Evolutionary conservation across 2,329 filamentous ascomycete genomes (phyloP), one percentile per base, ranked within the genome.

Genomic region (Exophiala lecanii-corni): DNA sequence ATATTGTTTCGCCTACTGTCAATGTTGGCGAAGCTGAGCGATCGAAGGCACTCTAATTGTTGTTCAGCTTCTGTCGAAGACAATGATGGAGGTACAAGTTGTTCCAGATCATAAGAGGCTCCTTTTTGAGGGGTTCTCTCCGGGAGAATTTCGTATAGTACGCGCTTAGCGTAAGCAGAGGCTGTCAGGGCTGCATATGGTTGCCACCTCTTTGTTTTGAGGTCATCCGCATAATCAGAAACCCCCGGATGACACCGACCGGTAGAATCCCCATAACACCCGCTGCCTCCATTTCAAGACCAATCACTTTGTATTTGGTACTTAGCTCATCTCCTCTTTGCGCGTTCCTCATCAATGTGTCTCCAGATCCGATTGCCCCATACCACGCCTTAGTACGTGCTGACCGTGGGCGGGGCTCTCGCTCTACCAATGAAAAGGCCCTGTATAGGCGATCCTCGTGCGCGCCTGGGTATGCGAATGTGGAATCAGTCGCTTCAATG

Each of bases 361-460:
- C 53, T 3, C 57, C 59, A 2, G 56, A 62, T 2, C 51, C 58
- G 21, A 62, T 59, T 2, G 51, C 41, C 1, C 59, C 58, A 35
- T 59, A 57, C 39, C n/a, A n/a, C n/a, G n/a, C n/a, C n/a, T n/a
- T n/a, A n/a, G n/a, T n/a, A n/a, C n/a, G n/a, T n/a, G n/a, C n/a
- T n/a, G n/a, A n/a, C n/a, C n/a, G n/a, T n/a, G n/a, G n/a, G n/a
- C n/a, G n/a, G n/a, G n/a, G n/a, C n/a, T n/a, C n/a, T n/a, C n/a
- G n/a, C n/a, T n/a, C n/a, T n/a, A n/a, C n/a, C n/a, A n/a, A n/a
- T n/a, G n/a, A n/a, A n/a, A n/a, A n/a, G n/a, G n/a, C n/a, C n/a
- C n/a, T n/a, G n/a, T n/a, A n/a, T n/a, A n/a, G n/a, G n/a, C n/a
- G n/a, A n/a, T n/a, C n/a, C n/a, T n/a, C n/a, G n/a, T n/a, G n/a